These are phyloP conservation scores for Cyclotella cryptica DNA, from an alignment of 108 stramenopile genomes.

Conservation along the genomic window DNA sequence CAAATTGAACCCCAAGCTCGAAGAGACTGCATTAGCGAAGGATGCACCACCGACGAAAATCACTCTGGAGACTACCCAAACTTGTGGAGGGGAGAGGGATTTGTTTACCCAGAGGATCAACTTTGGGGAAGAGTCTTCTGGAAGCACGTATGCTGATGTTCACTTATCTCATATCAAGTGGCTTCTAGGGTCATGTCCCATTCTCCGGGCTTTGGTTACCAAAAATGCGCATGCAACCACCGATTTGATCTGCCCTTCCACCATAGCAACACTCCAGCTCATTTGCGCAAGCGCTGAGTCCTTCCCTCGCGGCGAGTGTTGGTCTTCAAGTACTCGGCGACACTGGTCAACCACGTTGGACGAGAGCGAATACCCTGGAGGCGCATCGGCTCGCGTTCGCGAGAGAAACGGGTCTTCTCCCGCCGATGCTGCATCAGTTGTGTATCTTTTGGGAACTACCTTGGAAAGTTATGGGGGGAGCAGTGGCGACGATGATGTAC, in stretches of 20 bases:
- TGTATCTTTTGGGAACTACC: constrained; percentile 60
- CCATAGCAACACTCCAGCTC: constrained; percentile 58
- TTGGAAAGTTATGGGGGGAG: constrained; percentile 69
- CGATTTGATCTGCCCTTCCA: constrained; percentile 28
- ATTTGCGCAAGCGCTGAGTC: constrained; percentile 73
- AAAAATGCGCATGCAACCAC: constrained; percentile 17
- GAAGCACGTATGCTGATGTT: neutral
- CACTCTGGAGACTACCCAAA: neutral
- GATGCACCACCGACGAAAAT: constrained; percentile 17
- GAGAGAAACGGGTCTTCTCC: constrained; percentile 59
- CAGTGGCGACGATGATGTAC: constrained; percentile 56
- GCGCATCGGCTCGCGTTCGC: constrained; percentile 43
- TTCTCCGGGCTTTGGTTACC: constrained; percentile 40
- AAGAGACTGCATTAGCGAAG: neutral
- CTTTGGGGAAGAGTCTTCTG: neutral
- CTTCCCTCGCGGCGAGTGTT: constrained; percentile 83
- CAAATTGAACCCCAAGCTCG: constrained; percentile 50
- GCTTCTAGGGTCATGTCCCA: constrained; percentile 41
- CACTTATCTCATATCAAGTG: constrained; percentile 7
- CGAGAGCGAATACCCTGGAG: constrained; percentile 35
- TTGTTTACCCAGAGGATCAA: neutral
- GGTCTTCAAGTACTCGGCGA: constrained; percentile 60
- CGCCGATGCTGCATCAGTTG: constrained; percentile 63
- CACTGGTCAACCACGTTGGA: constrained; percentile 62
- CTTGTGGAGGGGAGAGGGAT: neutral